Base-by-base conservation (phyloP, 129 eudicot genomes). In the Flaveria bidentis region DNA sequence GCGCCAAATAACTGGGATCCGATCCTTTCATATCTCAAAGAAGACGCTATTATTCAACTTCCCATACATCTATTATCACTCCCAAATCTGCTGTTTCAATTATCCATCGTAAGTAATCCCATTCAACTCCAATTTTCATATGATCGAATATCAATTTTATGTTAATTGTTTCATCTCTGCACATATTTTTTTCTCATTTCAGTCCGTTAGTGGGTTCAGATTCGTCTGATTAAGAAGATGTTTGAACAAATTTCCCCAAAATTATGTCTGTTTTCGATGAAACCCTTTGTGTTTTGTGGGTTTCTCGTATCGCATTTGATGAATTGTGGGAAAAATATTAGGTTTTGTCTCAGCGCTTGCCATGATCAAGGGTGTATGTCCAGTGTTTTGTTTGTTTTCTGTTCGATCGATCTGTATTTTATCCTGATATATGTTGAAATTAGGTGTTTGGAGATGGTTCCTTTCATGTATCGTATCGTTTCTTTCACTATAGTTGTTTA, bases 41-140 rank as follows among this genome's bases (percentile, higher is more conserved):
- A 28, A 62, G 68, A 62, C 68, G 68, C 68, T 15, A 26, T 62
- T 45, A 62, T 62, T 72, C 67, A 10, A 71, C 33, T 78, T 79
- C 33, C 73, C 77, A 64, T 72, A 23, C 78, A 50, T 72, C 51
- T 25, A 30, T 72, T 23, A 66, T 79, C 82, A 71, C 67, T 64
- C 67, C 17, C 71, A 49, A 46, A 47, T 16, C 22, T 22, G 12
- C n/a, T n/a, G 2, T n/a, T 71, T 44, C 50, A 44, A 18, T 60
- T 28, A 46, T 47, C 9, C 81, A 36, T 42, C 73, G 83, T 72
- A 63, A 79, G 57, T 46, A 20, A 61, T 49, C 50, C 46, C 53
- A n/a, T 36, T 28, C 20, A 6, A 18, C 28, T 53, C 7, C 41
- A 13, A 51, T 13, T 30, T 30, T 11, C 28, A 36, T 12, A 41